Evolutionary conservation across 2,329 filamentous ascomycete genomes (phyloP), one percentile per base, ranked within the genome.

Genomic region (Penicillium decumbens): DNA sequence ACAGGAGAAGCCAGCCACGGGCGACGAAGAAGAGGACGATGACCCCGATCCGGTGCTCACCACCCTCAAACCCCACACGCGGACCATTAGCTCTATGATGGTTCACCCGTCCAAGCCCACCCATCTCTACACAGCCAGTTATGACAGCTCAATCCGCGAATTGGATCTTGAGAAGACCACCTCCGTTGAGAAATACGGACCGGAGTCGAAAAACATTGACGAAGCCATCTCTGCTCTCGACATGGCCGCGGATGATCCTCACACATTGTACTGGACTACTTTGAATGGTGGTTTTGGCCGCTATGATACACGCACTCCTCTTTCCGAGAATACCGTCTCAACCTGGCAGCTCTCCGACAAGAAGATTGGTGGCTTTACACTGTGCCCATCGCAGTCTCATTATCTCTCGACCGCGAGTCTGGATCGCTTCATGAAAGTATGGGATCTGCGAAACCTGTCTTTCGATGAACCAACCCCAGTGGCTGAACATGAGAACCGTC

Each of bases 311-410:
- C 83, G 92, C 6, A 77, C 80, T 0, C 73, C 77, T 12, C 70
- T 73, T 0, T 47, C 53, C n/a, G 69, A 77, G 0, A 72, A 72
- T 6, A 77, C 82, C 2, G 78, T 80, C 0, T 81, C 89, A 13
- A 74, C 87, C 1, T 95, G 89, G 80, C 78, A 82, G 7, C 75
- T 97, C 0, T 87, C 85, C 0, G 90, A 95, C 45, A 91, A 95
- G 68, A 98, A 98, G 65, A 96, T 98, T 46, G 93, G 93, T 15
- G 93, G 93, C 0, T 97, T 97, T 69, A 87, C 85, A 0, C 71
- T 96, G 1, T 85, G 95, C 61, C 92, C 93, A 0, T 69, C 84
- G 0, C 80, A 89, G 2, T 84, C 90, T 0, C 88, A 97, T 63
- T 81, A 95, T 3, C 72, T 95, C 0, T 89, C 90, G 0, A 97